These are phyloP conservation scores for Zalaria sp. DNA, from an alignment of 2,329 filamentous ascomycete genomes.

Conservation along the genomic window DNA sequence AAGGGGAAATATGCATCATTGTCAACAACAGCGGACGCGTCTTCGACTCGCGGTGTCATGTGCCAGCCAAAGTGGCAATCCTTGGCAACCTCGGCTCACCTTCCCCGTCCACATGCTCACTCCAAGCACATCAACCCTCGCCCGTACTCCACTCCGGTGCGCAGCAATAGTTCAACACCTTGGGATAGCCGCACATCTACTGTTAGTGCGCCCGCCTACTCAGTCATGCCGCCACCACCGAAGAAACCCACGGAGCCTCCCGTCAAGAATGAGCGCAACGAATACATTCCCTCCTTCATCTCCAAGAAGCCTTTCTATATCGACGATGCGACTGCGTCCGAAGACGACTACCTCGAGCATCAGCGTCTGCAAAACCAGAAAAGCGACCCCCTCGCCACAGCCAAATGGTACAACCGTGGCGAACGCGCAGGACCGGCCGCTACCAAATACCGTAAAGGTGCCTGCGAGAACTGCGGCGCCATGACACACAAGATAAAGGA, in stretches of 20 bases:
- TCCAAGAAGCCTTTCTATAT: slow-evolving; percentile 96
- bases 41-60: too few species aligned
- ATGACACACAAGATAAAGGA: slow-evolving; percentile 96
- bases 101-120: too few species aligned
- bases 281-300: slow-evolving; percentile 97
- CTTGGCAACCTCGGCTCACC: too few species aligned
- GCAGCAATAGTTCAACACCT: too few species aligned
- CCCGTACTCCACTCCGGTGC: too few species aligned
- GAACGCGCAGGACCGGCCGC: slow-evolving; percentile 73
- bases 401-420: slow-evolving; percentile 88
- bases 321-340: slow-evolving; percentile 55
- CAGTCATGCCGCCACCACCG: slow-evolving; percentile 35
- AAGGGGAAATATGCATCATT: too few species aligned
- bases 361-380: slow-evolving; percentile 67
- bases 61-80: too few species aligned
- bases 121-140: too few species aligned
- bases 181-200: too few species aligned
- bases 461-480: slow-evolving; percentile 94
- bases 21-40: too few species aligned
- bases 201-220: neutral
- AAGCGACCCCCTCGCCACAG: slow-evolving; percentile 41
- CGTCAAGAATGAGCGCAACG: slow-evolving; percentile 71
- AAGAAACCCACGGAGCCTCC: slow-evolving; percentile 62
- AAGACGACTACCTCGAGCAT: slow-evolving; percentile 87
- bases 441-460: slow-evolving; percentile 94